Conservation (phyloP, 441 rosid genomes). For the Pelargonium citronellum region DNA sequence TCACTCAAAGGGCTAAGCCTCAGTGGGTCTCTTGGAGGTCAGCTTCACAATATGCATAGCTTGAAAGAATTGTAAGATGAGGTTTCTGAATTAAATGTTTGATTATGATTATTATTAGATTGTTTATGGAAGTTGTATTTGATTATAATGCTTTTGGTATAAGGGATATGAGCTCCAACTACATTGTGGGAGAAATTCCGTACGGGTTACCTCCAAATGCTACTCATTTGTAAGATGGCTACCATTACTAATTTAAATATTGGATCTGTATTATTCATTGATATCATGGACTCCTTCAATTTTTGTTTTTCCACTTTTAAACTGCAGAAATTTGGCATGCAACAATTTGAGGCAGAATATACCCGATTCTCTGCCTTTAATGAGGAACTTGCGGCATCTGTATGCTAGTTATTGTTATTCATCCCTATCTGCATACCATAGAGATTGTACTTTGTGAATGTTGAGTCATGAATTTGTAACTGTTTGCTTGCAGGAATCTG, state of each 20-base stretch:
- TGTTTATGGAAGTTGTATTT: constrained; percentile 9
- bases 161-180: constrained; percentile 82
- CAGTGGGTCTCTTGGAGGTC: constrained; percentile 60
- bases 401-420: constrained; percentile 32
- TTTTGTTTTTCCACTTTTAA: constrained; percentile 10
- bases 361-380: constrained; percentile 58
- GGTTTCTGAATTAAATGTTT: constrained; percentile 15
- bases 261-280: constrained; percentile 9
- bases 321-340: constrained; percentile 65
- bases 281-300: not conserved
- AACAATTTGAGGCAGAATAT: constrained; percentile 59
- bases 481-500: constrained; percentile 57
- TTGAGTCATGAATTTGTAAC: constrained; percentile 16
- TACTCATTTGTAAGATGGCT: constrained; percentile 60
- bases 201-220: constrained; percentile 65
- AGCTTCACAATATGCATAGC: constrained; percentile 56
- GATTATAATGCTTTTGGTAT: constrained; percentile 13
- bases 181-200: constrained; percentile 69
- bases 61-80: constrained; percentile 64
- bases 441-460: constrained; percentile 11
- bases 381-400: constrained; percentile 62
- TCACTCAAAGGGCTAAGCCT: constrained; percentile 56
- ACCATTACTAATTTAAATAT: not conserved
- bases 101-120: not conserved
- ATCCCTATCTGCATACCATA: constrained; percentile 8